phyloP scores from a whole-genome alignment of 2,329 filamentous ascomycete species.

The Curvularia eragrostidis region DNA sequence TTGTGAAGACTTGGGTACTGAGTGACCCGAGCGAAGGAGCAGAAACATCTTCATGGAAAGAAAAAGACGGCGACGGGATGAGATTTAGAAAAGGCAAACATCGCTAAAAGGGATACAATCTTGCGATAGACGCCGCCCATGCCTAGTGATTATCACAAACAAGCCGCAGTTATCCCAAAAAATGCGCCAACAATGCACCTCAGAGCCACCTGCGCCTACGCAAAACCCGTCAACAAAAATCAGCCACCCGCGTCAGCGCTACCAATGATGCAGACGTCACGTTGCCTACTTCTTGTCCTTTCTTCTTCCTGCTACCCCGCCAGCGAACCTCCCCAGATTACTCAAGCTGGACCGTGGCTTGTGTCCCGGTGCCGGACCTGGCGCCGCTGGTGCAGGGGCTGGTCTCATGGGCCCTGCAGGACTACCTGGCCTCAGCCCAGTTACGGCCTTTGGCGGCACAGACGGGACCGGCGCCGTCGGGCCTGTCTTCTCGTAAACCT shows the following conservation, averaged over 20 bases:
- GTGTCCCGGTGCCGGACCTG: conserved; percentile 34
- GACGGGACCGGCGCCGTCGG: conserved; percentile 33
- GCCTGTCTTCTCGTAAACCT: conserved; percentile 40
- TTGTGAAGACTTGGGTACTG: conserved; percentile 74
- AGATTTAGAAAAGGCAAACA: conserved; percentile 55
- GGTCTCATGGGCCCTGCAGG: conserved; percentile 33
- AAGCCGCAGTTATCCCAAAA: conserved; percentile 1
- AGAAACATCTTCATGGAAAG: conserved; percentile 25
- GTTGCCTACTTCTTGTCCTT: conserved; percentile 43
- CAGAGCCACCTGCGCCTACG: conserved; percentile 11
- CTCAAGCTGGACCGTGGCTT: conserved; percentile 52
- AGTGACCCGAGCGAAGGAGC: conserved; percentile 33
- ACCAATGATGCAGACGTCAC: neutral
- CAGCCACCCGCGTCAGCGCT: neutral
- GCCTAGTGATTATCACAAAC: conserved; percentile 5
- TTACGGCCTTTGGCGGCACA: conserved; percentile 34
- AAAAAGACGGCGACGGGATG: conserved; percentile 41
- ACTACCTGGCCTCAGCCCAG: conserved; percentile 30
- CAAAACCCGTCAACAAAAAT: conserved; percentile 4
- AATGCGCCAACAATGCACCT: conserved; percentile 35
- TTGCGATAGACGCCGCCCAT: conserved; percentile 17
- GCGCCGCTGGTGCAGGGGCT: conserved; percentile 24
- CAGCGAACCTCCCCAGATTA: conserved; percentile 55
- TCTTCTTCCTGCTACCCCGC: conserved; percentile 48
- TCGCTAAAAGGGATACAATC: conserved; percentile 44